These are phyloP conservation scores for Chaetomium tenue DNA, from an alignment of 495 filamentous ascomycete genomes.

Conservation along the genomic window DNA sequence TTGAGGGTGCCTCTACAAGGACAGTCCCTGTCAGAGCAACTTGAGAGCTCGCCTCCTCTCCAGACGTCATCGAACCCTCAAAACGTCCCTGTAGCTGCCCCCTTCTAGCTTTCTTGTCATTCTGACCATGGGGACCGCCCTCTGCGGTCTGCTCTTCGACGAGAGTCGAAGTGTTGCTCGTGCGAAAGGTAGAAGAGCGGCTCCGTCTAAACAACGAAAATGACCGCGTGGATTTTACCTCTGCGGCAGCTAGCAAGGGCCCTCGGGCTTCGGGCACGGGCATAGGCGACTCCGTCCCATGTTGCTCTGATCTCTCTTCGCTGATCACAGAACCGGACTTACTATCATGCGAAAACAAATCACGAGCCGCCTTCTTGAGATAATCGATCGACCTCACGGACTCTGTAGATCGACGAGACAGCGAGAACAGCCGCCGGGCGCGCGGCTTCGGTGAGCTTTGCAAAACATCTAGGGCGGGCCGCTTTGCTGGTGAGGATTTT, in stretches of 20 bases:
- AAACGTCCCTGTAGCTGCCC: not conserved
- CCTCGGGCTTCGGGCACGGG: slow-evolving; percentile 4
- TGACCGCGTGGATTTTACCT: slow-evolving; percentile 20
- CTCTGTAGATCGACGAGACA: slow-evolving; percentile 24
- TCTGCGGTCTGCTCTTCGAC: slow-evolving; percentile 22
- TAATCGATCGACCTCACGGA: slow-evolving; percentile 18
- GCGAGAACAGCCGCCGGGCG: slow-evolving; percentile 26
- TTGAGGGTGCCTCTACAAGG: not conserved
- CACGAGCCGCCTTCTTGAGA: slow-evolving; percentile 10
- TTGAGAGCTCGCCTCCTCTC: slow-evolving; percentile 1
- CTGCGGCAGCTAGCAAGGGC: slow-evolving; percentile 4
- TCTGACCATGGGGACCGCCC: not conserved
- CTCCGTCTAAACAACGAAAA: slow-evolving; percentile 26
- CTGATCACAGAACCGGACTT: slow-evolving; percentile 14
- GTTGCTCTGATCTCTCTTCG: slow-evolving; percentile 13
- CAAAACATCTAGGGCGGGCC: not conserved
- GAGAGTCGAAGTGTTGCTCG: slow-evolving; percentile 28
- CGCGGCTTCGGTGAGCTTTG: slow-evolving; percentile 20
- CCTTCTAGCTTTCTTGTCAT: not conserved
- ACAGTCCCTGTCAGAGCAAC: slow-evolving; percentile 2
- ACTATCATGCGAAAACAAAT: slow-evolving; percentile 8
- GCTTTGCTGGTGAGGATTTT: slow-evolving; percentile 5
- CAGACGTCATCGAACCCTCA: slow-evolving; percentile 8
- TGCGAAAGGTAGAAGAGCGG: slow-evolving; percentile 15
- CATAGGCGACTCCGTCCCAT: not conserved